Evolutionary conservation across 495 filamentous ascomycete species (phyloP).

Genomic region (Amphirosellinia nigrospora): DNA sequence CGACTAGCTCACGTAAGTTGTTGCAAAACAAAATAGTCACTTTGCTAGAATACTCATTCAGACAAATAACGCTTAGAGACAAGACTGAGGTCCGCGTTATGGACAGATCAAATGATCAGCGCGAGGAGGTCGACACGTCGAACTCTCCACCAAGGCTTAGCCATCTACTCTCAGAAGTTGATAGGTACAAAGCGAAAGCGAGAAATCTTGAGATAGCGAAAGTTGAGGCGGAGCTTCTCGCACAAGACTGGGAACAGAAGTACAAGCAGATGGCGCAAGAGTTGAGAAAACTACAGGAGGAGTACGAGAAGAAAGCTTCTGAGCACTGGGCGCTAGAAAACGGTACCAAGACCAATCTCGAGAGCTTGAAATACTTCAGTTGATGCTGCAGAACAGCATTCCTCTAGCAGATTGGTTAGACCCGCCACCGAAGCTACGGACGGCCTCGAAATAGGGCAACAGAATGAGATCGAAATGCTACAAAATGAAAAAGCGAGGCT

Average conservation of each 20-base stretch:
- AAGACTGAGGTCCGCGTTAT: neutral
- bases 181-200: neutral
- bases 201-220: neutral
- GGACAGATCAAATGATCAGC: neutral
- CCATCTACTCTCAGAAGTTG: neutral
- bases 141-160: neutral
- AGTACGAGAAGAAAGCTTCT: neutral
- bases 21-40: neutral
- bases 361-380: neutral
- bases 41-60: neutral
- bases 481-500: neutral
- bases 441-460: neutral
- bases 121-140: neutral
- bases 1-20: neutral
- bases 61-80: neutral
- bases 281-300: neutral
- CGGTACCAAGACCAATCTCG: neutral
- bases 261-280: neutral
- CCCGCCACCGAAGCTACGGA: neutral
- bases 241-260: neutral
- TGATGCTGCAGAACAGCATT: neutral
- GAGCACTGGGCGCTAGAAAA: neutral
- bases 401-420: neutral
- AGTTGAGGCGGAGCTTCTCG: neutral
- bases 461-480: neutral